Base-by-base conservation (phyloP, 345 rosid species). In the Populus euphratica region DNA sequence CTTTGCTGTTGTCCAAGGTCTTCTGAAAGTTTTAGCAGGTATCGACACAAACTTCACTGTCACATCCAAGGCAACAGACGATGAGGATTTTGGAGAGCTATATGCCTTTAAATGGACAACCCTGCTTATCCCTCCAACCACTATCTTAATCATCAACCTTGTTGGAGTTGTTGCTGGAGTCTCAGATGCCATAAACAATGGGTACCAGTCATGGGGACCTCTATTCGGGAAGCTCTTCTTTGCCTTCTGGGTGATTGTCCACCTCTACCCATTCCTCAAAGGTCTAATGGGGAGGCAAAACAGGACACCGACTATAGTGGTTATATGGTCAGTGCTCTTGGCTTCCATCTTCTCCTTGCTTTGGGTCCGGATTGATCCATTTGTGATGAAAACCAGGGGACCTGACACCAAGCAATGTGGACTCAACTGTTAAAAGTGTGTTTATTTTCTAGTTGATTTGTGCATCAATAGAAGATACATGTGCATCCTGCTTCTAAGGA, bases 251-350 rank as follows among this genome's bases (percentile, higher is more conserved):
- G 98, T 92, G 83, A 96, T 96, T 71, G 85, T 92, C 78, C 98
- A 92, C 89, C 95, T 96, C 83, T 96, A 96, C 81, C 97, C 97
- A 14, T 96, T 96, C 98, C 96, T 93, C 49, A 93, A 96, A 87
- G 98, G 98, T 85, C 86, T 96, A 44, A 96, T 93, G 99, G 99
- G 97, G 63, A 84, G 90, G 74, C 98, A 96, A 83, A 93, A 96
- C 89, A 82, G 99, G 80, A 93, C 98, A 29, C 99, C 97, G 3
- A 96, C 98, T 49, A 96, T 96, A 77, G 97, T 93, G 69, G 97
- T 96, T 66, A 93, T 96, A 66, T 96, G 99, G 99, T 96, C 97
- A 9, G 83, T 96, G 49, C 93, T 96, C 39, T 77, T 96, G 84
- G 97, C 98, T 23, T 96, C 98, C 25, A 92, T 93, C 86, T 93